Percentiles rank a stretch among this genome's conserved stretches.
phyloP scores from a whole-genome alignment of 108 stramenopile genomes.

The Conticribra weissflogii region DNA sequence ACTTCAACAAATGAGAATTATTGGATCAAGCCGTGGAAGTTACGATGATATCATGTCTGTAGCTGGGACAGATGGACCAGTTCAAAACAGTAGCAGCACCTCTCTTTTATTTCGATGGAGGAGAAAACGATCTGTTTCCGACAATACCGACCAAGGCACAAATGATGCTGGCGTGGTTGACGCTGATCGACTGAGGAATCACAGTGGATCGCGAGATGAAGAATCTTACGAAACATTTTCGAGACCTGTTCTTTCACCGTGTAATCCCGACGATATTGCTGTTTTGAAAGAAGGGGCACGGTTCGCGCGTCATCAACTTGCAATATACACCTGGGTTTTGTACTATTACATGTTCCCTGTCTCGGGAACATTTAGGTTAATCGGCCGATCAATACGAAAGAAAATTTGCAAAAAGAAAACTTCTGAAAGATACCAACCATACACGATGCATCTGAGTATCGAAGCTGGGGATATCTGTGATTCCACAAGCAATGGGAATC shows the following conservation, averaged over 20 bases:
- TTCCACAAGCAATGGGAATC: constrained; percentile 5
- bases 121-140: neutral
- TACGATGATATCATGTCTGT: neutral
- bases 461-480: neutral
- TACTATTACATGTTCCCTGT: constrained; percentile 87
- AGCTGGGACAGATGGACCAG: neutral
- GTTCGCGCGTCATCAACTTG: constrained; percentile 80
- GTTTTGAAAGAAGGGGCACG: constrained; percentile 85
- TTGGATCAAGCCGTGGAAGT: constrained; percentile 2
- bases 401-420: constrained; percentile 6
- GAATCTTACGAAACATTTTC: constrained; percentile 41
- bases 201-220: neutral
- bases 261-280: constrained; percentile 57
- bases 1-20: constrained; percentile 18
- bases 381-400: constrained; percentile 41
- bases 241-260: constrained; percentile 59
- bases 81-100: constrained; percentile 2
- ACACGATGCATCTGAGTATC: neutral
- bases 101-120: constrained; percentile 42
- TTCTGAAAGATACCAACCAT: neutral
- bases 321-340: constrained; percentile 91
- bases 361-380: constrained; percentile 65
- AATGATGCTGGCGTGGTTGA: neutral
- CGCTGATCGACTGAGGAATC: neutral
- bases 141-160: neutral